Evolutionary conservation across 2,329 filamentous ascomycete species (phyloP).

Genomic region (Cladorrhinum sp.): DNA sequence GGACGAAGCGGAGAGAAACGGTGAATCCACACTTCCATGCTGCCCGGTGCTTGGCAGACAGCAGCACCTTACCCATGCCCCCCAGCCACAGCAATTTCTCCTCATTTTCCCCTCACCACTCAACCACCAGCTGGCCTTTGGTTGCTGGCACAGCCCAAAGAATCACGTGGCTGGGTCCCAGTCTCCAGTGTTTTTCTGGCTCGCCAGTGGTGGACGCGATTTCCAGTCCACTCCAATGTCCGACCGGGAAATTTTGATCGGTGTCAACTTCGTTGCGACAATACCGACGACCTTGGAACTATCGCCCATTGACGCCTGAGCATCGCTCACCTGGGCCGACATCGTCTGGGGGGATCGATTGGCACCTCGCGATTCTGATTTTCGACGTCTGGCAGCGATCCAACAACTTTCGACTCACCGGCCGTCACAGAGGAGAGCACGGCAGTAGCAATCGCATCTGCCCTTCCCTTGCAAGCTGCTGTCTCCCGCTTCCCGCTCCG

Average conservation of each 20-base stretch:
- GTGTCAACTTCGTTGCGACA: slow-evolving; percentile 28
- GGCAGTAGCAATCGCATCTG: neutral
- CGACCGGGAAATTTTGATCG: slow-evolving; percentile 23
- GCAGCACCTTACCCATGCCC: slow-evolving; percentile 13
- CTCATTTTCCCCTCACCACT: slow-evolving; percentile 4
- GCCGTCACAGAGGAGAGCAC: neutral
- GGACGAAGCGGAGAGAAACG: neutral
- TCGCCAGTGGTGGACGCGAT: slow-evolving; percentile 22
- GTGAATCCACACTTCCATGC: neutral
- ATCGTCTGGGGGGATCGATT: slow-evolving; percentile 8
- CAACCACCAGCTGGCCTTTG: neutral
- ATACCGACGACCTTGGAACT: slow-evolving; percentile 9
- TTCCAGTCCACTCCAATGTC: slow-evolving; percentile 3
- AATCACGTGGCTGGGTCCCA: slow-evolving; percentile 29
- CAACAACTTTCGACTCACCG: slow-evolving; percentile 1
- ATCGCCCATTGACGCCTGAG: slow-evolving; percentile 28
- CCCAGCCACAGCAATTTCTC: slow-evolving; percentile 23
- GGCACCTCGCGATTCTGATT: slow-evolving; percentile 12
- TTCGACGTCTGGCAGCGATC: slow-evolving; percentile 6
- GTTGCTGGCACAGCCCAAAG: neutral
- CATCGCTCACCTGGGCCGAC: slow-evolving; percentile 21
- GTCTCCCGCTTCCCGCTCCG: slow-evolving; percentile 1
- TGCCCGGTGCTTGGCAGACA: neutral
- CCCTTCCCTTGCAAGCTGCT: neutral
- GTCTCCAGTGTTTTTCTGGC: slow-evolving; percentile 6